Conservation (phyloP, 768 basidiomycete genomes). For the Termitomyces sp. region DNA sequence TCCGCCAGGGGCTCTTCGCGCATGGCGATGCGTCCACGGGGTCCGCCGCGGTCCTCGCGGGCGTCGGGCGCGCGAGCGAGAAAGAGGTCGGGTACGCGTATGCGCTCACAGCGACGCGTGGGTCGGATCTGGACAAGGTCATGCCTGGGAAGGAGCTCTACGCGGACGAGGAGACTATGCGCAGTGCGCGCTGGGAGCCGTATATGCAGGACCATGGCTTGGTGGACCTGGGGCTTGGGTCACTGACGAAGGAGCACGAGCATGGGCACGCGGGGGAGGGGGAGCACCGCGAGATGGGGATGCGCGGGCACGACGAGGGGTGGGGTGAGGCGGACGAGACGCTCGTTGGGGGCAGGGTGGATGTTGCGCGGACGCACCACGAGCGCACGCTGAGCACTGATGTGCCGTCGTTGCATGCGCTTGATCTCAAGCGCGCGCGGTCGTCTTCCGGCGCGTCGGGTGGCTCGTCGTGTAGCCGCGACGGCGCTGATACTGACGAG, state of each 20-base stretch:
- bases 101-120: conserved; percentile 23
- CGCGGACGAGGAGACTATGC: conserved; percentile 14
- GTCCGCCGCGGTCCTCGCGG: background rate
- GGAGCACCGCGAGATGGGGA: conserved; percentile 10
- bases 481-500: no score
- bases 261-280: background rate
- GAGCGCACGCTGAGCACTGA: conserved; percentile 22
- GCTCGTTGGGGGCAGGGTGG: conserved; percentile 7
- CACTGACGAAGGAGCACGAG: conserved; percentile 14
- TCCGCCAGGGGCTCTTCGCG: conserved; percentile 4
- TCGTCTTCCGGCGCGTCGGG: no score
- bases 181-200: conserved; percentile 30
- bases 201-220: conserved; percentile 30
- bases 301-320: background rate
- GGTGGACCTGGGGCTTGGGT: conserved; percentile 24
- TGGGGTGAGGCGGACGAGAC: conserved; percentile 17
- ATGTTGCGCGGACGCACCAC: conserved; percentile 10
- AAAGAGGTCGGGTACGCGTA: conserved; percentile 32
- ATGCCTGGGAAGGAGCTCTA: background rate
- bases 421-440: background rate
- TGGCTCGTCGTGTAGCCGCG: no score
- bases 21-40: no score
- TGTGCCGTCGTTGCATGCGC: conserved; percentile 18
- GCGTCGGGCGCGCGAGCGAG: conserved; percentile 6
- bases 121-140: background rate